Evolutionary conservation across 176 grass and related monocot species (phyloP), one percentile per base, ranked within the genome.

Genomic region (Luzula sylvatica): DNA sequence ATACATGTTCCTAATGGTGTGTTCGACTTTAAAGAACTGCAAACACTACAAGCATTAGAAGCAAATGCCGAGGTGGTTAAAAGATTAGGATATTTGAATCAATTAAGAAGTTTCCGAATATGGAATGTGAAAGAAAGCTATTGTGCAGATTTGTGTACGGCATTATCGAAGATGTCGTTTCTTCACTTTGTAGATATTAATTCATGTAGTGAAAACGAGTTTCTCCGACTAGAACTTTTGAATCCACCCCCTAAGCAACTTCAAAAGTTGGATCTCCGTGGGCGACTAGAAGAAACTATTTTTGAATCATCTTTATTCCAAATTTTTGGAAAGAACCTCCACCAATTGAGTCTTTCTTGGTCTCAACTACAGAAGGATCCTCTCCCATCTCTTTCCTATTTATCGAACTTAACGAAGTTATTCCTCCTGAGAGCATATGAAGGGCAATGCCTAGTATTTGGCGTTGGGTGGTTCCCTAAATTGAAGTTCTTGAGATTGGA

Each of bases 81-180:
- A 54, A 53, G 50, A 38, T 48, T 80, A 13, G 50, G 26, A 55
- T 17, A 73, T 55, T 60, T 81, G 28, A 65, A 66, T 24, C 61
- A 80, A 7, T 29, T 81, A 7, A 81, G 76, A 55, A 29, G 27
- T 9, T 16, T 87, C 20, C 39, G 43, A 25, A 56, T 87, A 64
- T 55, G 53, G 42, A 19, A 40, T 39, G 27, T 81, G 1, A 72
- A 66, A 18, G 54, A 60, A 38, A 73, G 5, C 26, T 23, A 80
- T 14, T 77, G 61, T 30, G 45, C 26, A 49, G 55, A 69, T 19
- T 17, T 76, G 21, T 80, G 76, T 38, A 3, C 28, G 16, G 75
- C 82, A 41, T 66, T 87, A 54, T 81, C 76, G 26, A 75, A 76
- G 32, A 53, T 87, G 44, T 23, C 12, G 1, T 42, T 42, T 2